Percentiles rank a stretch among this genome's conserved stretches.
These are phyloP conservation scores for Yamadazyma mexicana DNA, from an alignment of 1,139 yeast genomes.

Conservation along the genomic window DNA sequence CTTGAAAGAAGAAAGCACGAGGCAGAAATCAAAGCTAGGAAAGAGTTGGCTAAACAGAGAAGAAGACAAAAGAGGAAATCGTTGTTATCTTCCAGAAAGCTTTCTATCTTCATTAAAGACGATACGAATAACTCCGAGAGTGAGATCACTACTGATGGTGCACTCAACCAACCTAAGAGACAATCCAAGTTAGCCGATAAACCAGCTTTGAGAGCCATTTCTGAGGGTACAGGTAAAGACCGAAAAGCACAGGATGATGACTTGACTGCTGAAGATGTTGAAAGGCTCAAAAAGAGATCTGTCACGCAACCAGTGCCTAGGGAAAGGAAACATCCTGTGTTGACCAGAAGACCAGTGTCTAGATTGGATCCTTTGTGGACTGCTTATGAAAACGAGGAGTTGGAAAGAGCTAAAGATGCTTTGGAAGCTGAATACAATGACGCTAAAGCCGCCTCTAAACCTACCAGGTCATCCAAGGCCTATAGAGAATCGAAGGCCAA, in stretches of 20 bases:
- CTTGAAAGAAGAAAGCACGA: conserved; percentile 50
- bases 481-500: conserved; percentile 23
- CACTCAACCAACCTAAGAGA: conserved; percentile 41
- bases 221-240: conserved; percentile 32
- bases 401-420: conserved; percentile 46
- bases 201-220: conserved; percentile 32
- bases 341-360: conserved; percentile 64
- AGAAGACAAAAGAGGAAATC: conserved; percentile 47
- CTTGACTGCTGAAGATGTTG: conserved; percentile 43
- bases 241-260: conserved; percentile 21
- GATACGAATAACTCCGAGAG: conserved; percentile 36
- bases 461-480: conserved; percentile 7
- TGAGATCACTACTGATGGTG: conserved; percentile 25
- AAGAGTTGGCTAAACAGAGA: conserved; percentile 47
- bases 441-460: too few species aligned
- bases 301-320: conserved; percentile 44
- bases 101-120: conserved; percentile 39
- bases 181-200: conserved; percentile 24
- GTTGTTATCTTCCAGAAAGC: conserved; percentile 39
- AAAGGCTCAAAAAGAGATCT: conserved; percentile 45
- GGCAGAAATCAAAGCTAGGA: conserved; percentile 47
- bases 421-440: conserved; percentile 40
- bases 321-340: conserved; percentile 42
- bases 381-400: conserved; percentile 49
- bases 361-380: conserved; percentile 65